Evolutionary conservation across 2,329 filamentous ascomycete genomes (phyloP), one percentile per base, ranked within the genome.

Genomic region (Pseudogymnoascus sp.): DNA sequence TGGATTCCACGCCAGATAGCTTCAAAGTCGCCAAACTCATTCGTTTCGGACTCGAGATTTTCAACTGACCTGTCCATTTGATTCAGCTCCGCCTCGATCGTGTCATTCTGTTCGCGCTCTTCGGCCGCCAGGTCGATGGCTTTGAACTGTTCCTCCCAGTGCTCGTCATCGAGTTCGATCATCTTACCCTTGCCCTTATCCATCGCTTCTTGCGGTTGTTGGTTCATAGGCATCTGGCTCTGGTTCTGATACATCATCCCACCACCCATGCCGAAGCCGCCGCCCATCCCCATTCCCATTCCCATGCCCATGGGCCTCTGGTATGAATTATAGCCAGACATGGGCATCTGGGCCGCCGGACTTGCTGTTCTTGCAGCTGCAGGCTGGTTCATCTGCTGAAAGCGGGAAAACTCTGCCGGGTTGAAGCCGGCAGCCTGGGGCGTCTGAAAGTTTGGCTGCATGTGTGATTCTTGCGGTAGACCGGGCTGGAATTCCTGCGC

Each of bases 61-160:
- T 73, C 72, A 70, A 89, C 86, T 88, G 83, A 89, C 87, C 86
- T 87, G 81, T 97, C 93, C 80, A 96, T 85, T 76, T 92, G 84
- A 77, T 96, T 88, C 70, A 98, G 83, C 80, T 98, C 93, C 65
- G 84, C 60, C 63, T 78, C 67, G 67, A 72, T 71, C 67, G 73
- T 53, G 37, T 74, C 12, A 68, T 70, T 50, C 71, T 78, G 68
- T 62, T 79, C 74, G 63, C 81, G 75, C 66, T 80, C 75, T 60
- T 83, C 74, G 62, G 78, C 73, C 66, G 87, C 81, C 66, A 88
- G 78, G 74, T 93, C 91, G 73, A 97, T 87, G 76, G 95, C 86
- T 63, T 91, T 90, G 75, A 99, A 99, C 75, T 98, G 92, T 70
- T 92, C 91, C 77, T 98, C 93, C 95, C 95, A 98, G 72, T 96